Base-by-base conservation (phyloP, 2,329 filamentous ascomycete species). In the Sarocladium strictum region DNA sequence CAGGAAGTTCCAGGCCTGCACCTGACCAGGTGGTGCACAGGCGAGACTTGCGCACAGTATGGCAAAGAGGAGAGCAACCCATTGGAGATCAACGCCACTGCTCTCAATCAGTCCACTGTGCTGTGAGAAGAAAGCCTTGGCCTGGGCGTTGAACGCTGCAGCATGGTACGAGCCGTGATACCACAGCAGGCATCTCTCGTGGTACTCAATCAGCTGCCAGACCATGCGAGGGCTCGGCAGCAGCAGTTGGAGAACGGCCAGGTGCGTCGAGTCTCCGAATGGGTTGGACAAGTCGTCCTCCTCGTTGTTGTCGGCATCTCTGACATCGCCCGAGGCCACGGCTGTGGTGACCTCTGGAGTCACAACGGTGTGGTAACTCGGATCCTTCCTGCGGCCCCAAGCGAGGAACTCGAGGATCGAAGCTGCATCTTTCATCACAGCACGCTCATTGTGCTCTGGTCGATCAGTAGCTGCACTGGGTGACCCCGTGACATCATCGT, bases 331-430 rank as follows among this genome's bases (percentile, higher is more conserved):
- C n/a, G n/a, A n/a, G 35, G 35, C 35, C 15, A 38, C 17, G 5
- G 68, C 32, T 14, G 11, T 61, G 15, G 38, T 59, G 21, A 53
- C 59, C 52, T 58, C 57, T 53, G 58, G 61, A 38, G 58, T 65
- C n/a, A 53, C 58, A 38, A 58, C 62, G 23, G 58, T 29, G 32
- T 59, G 55, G 21, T 57, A 59, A n/a, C 60, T 59, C 10, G 60
- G 56, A 24, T 76, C 69, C 58, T 77, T 77, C 33, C 68, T 65
- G 15, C 74, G 68, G 9, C 74, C 75, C 75, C 75, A 77, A 1
- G 74, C 73, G 2, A 76, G 64, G 45, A 76, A 77, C 54, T 77
- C 74, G 0, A 77, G 66, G 2, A 76, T 72, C 2, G 74, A 74
- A 1, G 72, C 74, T 1, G 72, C 72, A 59, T 74, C 72, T 33